Evolutionary conservation across 768 basidiomycete genomes (phyloP).

Genomic region (Psilocybe subaeruginosa): DNA sequence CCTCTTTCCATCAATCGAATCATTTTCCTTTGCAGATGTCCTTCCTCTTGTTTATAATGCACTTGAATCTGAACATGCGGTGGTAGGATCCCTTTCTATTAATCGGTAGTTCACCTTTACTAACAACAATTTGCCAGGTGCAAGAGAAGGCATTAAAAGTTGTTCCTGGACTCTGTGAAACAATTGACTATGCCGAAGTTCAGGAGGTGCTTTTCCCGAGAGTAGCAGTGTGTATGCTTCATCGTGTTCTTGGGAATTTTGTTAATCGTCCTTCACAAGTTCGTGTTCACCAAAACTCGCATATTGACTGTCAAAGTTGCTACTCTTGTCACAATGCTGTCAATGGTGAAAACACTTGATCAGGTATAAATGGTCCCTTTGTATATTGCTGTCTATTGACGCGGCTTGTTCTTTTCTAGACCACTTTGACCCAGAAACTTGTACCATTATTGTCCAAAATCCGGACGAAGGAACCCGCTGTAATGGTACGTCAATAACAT

Average conservation of each 20-base stretch:
- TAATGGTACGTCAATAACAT: conserved; percentile 62
- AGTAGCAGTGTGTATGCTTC: conserved; percentile 72
- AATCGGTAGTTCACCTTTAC: background rate
- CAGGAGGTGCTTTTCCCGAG: conserved; percentile 89
- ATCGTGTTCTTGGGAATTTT: background rate
- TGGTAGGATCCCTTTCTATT: conserved; percentile 46
- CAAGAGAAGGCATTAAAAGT: conserved; percentile 87
- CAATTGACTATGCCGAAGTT: conserved; percentile 94
- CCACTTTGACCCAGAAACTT: conserved; percentile 91
- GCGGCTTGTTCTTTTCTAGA: conserved; percentile 37
- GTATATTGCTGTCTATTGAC: background rate
- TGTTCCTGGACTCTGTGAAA: conserved; percentile 89
- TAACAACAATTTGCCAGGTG: conserved; percentile 49
- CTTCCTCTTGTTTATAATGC: conserved; percentile 95
- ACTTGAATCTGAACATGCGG: conserved; percentile 91
- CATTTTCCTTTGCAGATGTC: conserved; percentile 63
- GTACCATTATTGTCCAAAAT: conserved; percentile 95
- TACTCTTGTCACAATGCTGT: conserved; percentile 78
- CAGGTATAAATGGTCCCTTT: conserved; percentile 51
- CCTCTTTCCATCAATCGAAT: background rate
- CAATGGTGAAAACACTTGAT: conserved; percentile 90
- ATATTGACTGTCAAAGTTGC: conserved; percentile 91
- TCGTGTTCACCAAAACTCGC: conserved; percentile 92
- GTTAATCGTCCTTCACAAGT: conserved; percentile 40
- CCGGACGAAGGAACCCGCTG: conserved; percentile 93